Base-by-base conservation (phyloP, 176 grass and related monocot species). In the Oryza longistaminata region DNA sequence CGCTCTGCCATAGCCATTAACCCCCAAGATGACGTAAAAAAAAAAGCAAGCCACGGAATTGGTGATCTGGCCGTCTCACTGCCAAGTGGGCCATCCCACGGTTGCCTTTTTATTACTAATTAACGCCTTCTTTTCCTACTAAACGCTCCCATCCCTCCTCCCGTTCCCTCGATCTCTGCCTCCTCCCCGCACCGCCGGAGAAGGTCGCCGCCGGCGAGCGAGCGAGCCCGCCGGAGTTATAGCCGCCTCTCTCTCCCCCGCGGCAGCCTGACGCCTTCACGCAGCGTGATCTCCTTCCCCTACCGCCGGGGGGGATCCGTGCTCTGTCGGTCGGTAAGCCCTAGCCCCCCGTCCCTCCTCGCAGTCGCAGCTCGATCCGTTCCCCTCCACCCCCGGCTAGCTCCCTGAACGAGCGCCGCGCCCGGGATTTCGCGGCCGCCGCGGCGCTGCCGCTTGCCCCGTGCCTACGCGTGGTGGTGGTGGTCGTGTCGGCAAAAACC, bases 251-350 rank as follows among this genome's bases (percentile, higher is more conserved):
- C 12, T 12, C 13, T 25, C 12, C 19, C 43, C 5, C 17, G 16
- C 71, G 25, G 14, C 71, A 74, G 0, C 19, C 19, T 27, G 19
- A 37, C 71, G 71, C 60, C 60, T 26, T 60, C 16, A 35, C 17
- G 58, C 26, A 19, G 25, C 11, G 58, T 70, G 42, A 75, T 49
- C 43, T 75, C 60, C 27, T 33, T 31, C 12, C 19, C 26, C 45
- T 11, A 5, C 10, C 9, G 62, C 55, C 25, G 65, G 24, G 2
- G 34, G 34, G n/a, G 45, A 77, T 44, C 43, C 34, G 43, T 55
- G 60, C 16, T 64, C 74, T 45, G 21, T 84, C 81, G 68, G 68
- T 25, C 66, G 62, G 82, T 83, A 89, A 89, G 25, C 75, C 76
- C 81, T 69, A 80, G 61, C 34, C 22, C 22, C 22, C 33, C 29